Conservation (phyloP, 1,284 basidiomycete species). For the Neonothopanus nambi region DNA sequence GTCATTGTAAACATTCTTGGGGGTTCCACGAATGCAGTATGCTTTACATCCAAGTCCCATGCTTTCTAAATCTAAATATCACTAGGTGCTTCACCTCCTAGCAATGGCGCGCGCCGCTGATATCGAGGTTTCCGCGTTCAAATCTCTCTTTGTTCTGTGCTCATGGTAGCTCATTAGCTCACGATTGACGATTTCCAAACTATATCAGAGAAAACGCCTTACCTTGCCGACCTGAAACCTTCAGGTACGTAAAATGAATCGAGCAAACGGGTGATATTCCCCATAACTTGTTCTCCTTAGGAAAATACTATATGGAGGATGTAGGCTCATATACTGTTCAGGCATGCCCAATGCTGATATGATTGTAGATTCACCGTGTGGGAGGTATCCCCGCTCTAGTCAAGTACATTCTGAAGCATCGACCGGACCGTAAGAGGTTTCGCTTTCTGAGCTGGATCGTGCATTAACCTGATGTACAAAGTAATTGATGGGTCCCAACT, state of each 20-base stretch:
- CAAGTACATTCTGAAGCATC: slow-evolving; percentile 86
- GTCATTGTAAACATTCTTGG: slow-evolving; percentile 83
- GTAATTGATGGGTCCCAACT: slow-evolving; percentile 88
- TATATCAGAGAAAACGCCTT: slow-evolving; percentile 89
- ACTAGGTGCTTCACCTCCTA: slow-evolving; percentile 84
- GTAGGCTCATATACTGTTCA: slow-evolving; percentile 37
- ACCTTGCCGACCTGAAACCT: slow-evolving; percentile 88
- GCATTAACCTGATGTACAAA: neutral
- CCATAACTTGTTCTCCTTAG: slow-evolving; percentile 51
- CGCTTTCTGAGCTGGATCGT: neutral
- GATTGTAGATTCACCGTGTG: slow-evolving; percentile 61
- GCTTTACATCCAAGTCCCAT: slow-evolving; percentile 21
- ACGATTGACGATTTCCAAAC: slow-evolving; percentile 93
- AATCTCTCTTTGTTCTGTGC: neutral
- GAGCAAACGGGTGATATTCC: neutral
- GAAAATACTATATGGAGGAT: slow-evolving; percentile 97
- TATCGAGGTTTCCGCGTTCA: slow-evolving; percentile 42
- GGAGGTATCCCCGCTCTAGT: slow-evolving; percentile 85
- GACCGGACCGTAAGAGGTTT: slow-evolving; percentile 33
- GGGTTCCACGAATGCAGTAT: slow-evolving; percentile 89
- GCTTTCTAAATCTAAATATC: neutral
- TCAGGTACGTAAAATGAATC: neutral
- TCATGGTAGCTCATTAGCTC: slow-evolving; percentile 38
- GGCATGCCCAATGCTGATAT: neutral
- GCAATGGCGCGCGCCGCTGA: slow-evolving; percentile 94